Evolutionary conservation across 176 grass and related monocot genomes (phyloP), one percentile per base, ranked within the genome.

Genomic region (Secale cereale): DNA sequence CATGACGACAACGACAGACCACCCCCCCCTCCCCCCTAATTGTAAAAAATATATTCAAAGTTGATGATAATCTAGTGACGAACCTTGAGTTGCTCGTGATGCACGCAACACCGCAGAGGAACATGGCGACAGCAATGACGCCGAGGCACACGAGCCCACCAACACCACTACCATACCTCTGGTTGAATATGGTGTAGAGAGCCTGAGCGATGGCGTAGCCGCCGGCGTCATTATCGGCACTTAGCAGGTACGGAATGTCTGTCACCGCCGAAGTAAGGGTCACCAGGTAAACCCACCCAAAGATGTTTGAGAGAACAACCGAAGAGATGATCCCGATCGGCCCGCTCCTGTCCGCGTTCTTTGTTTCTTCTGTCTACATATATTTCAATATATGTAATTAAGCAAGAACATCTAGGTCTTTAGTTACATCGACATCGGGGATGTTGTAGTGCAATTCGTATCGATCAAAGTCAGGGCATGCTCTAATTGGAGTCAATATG

Each of bases 161-260:
- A 3, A 59, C 43, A 20, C 94, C 88, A 26, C 4, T 91, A 28
- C 86, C 91, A 1, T 91, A 93, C 30, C 91, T 76, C n/a, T 28
- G 32, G 14, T 70, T 83, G 56, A 93, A 96, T 17, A 78, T 61
- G 29, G 74, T 48, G 69, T 91, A 87, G 22, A 96, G 70, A 2
- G 92, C 82, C 46, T 96, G 88, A 22, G 91, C 94, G 10, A 96
- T 82, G 83, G 94, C 94, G 22, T 96, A 89, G 0, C 94, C 94
- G 11, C 88, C 94, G 0, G 91, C 94, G 26, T 96, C 94, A 36
- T 93, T 96, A 28, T 72, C 39, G 0, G 67, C 59, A 36, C 80
- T 80, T 19, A 96, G 81, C 5, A 96, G 81, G 88, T 89, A 87
- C 0, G 94, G 86, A 50, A 93, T 89, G 62, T 93, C 78, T 0